phyloP scores from a whole-genome alignment of 371 early-diverging fungal genomes.

The Mortierella sp. region DNA sequence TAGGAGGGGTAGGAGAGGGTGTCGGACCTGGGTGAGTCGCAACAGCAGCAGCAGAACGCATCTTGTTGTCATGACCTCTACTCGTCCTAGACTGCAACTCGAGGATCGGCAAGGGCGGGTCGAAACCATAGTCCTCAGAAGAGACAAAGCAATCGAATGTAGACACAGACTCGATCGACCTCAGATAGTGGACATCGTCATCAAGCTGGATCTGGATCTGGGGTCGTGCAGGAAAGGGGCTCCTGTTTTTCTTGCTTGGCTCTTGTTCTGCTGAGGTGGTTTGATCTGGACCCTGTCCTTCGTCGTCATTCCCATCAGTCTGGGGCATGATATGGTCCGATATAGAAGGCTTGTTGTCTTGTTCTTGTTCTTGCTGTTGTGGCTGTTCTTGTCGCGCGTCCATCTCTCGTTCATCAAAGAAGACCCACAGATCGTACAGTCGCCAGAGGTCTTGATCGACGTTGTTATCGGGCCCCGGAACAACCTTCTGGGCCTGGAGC shows the following conservation, averaged over 20 bases:
- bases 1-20: background rate
- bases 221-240: background rate
- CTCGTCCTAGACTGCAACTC: background rate
- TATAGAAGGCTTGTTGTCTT: background rate
- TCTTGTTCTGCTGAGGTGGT: too few species aligned
- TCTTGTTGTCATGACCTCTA: background rate
- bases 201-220: background rate
- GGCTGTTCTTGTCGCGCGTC: too few species aligned
- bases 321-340: background rate
- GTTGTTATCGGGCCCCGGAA: background rate
- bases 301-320: background rate
- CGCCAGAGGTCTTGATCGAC: background rate
- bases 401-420: too few species aligned
- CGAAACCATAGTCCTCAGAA: background rate
- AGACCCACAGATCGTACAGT: background rate
- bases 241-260: background rate
- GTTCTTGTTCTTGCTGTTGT: background rate
- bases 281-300: background rate
- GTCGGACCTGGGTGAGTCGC: background rate
- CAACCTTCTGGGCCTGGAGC: background rate
- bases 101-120: background rate
- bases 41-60: background rate
- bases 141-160: background rate
- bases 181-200: background rate
- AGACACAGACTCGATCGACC: background rate